Evolutionary conservation across 495 filamentous ascomycete species (phyloP).

Genomic region (Penicillium cosmopolitanum): DNA sequence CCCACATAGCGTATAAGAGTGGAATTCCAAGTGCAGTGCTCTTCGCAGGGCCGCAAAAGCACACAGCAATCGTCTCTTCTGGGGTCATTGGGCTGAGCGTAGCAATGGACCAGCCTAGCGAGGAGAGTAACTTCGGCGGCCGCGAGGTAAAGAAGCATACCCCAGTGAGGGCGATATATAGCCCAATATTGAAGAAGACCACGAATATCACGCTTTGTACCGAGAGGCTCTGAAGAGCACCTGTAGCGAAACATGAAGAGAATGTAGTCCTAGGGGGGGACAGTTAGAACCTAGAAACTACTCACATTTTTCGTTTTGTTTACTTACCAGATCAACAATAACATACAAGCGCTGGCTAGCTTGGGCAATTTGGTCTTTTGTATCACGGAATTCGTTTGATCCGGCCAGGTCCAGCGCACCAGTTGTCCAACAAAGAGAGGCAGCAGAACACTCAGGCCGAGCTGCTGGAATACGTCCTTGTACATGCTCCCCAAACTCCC

Average conservation of each 20-base stretch:
- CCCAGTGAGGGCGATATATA: slow-evolving; percentile 55
- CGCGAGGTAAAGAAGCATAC: slow-evolving; percentile 52
- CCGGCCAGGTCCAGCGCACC: slow-evolving; percentile 52
- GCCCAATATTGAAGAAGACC: slow-evolving; percentile 54
- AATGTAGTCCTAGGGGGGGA: slow-evolving; percentile 49
- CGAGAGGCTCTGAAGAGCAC: slow-evolving; percentile 50
- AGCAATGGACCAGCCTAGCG: slow-evolving; percentile 24
- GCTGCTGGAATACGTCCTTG: slow-evolving; percentile 53
- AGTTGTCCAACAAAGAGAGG: slow-evolving; percentile 54
- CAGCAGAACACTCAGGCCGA: slow-evolving; percentile 53
- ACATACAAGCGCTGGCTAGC: slow-evolving; percentile 47
- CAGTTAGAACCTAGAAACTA: slow-evolving; percentile 4
- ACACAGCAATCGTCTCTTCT: slow-evolving; percentile 56
- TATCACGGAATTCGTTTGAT: slow-evolving; percentile 42
- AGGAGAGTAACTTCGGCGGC: slow-evolving; percentile 38
- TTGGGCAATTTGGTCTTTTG: slow-evolving; percentile 50
- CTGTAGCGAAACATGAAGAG: slow-evolving; percentile 58
- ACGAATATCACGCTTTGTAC: slow-evolving; percentile 53
- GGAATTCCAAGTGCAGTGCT: slow-evolving; percentile 59
- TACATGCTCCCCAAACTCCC: slow-evolving; percentile 54
- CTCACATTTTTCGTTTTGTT: background rate
- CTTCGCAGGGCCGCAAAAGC: slow-evolving; percentile 61
- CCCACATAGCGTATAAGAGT: slow-evolving; percentile 58
- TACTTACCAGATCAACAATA: slow-evolving; percentile 56
- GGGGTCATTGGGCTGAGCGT: slow-evolving; percentile 45